Percentiles rank a stretch among this genome's conserved stretches.
Evolutionary conservation across 257 asterid genomes (phyloP).

Genomic region (Echium plantagineum): DNA sequence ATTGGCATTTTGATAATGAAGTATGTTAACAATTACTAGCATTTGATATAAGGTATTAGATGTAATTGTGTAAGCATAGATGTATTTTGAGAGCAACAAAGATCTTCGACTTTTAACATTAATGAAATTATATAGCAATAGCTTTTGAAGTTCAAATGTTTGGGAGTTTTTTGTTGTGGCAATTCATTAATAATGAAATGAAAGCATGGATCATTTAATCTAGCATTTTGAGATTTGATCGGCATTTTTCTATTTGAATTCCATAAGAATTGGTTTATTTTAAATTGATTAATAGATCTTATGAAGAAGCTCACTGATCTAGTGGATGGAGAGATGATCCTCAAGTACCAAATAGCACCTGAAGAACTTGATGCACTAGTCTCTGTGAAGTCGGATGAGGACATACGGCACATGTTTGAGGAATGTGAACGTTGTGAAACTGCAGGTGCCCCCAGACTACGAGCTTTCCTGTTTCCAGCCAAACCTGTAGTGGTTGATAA

Average conservation of each 20-base stretch:
- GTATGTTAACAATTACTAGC: too few relatives aligned
- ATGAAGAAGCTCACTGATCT: conserved; percentile 62
- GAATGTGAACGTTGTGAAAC: conserved; percentile 43
- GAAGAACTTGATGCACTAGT: conserved; percentile 89
- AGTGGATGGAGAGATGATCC: conserved; percentile 58
- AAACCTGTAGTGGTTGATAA: conserved; percentile 26
- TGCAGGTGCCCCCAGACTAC: conserved; percentile 38
- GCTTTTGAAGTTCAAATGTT: too few relatives aligned
- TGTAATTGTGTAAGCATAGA: too few relatives aligned
- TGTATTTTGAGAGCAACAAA: too few relatives aligned
- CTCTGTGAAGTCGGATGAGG: conserved; percentile 66
- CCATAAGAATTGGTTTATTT: neutral
- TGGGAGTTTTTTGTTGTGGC: neutral
- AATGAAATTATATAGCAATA: too few relatives aligned
- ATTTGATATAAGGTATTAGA: too few relatives aligned
- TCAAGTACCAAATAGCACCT: conserved; percentile 56
- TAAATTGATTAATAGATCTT: conserved; percentile 30
- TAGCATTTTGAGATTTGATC: too few relatives aligned
- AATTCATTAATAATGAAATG: neutral
- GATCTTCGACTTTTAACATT: neutral
- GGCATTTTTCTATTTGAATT: too few relatives aligned
- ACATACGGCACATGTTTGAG: conserved; percentile 59
- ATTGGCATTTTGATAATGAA: too few relatives aligned
- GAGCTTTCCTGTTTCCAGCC: conserved; percentile 64
- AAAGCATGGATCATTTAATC: neutral